Conservation (phyloP, 495 filamentous ascomycete species). For the Xylaria curta region DNA sequence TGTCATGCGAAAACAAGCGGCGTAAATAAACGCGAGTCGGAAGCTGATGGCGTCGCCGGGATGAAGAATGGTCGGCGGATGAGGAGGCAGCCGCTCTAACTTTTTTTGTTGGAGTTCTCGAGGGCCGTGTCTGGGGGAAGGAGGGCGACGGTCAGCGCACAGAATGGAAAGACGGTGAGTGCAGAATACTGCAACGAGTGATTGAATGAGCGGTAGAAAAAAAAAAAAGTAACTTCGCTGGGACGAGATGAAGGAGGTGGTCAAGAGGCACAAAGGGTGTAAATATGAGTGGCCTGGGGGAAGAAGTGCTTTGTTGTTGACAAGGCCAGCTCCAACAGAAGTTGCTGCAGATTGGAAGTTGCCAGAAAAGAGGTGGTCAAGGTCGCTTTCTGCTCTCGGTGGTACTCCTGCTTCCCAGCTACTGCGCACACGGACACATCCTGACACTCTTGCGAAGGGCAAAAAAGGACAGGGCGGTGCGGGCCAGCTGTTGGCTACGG, state of each 20-base stretch:
- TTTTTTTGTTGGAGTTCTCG: slow-evolving; percentile 16
- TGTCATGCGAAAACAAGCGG: slow-evolving; percentile 36
- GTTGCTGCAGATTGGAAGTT: slow-evolving; percentile 37
- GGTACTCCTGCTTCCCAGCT: slow-evolving; percentile 23
- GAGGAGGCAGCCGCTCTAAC: slow-evolving; percentile 1
- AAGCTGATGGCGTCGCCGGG: slow-evolving; percentile 16
- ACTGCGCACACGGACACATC: slow-evolving; percentile 26
- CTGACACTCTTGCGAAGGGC: slow-evolving; percentile 26
- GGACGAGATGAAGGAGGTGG: slow-evolving; percentile 38
- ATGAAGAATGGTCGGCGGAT: slow-evolving; percentile 14
- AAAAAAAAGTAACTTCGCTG: slow-evolving; percentile 40
- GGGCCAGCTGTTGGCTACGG: slow-evolving; percentile 43
- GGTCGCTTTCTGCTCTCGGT: slow-evolving; percentile 35
- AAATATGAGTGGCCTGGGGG: slow-evolving; percentile 38
- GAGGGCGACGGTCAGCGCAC: slow-evolving; percentile 26
- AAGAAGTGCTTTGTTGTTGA: slow-evolving; percentile 41
- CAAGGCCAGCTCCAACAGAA: slow-evolving; percentile 38
- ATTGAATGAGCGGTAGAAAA: slow-evolving; percentile 29
- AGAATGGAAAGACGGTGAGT: slow-evolving; percentile 27
- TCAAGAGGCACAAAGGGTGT: slow-evolving; percentile 28
- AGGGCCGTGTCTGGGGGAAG: slow-evolving; percentile 15
- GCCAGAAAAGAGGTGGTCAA: slow-evolving; percentile 38
- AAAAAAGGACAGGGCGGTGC: slow-evolving; percentile 46
- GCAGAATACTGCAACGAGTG: slow-evolving; percentile 39
- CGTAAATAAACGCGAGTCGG: not conserved